Evolutionary conservation across 208 protist species (phyloP), one percentile per base, ranked within the genome.

Genomic region (Leptomonas pyrrhocoris): DNA sequence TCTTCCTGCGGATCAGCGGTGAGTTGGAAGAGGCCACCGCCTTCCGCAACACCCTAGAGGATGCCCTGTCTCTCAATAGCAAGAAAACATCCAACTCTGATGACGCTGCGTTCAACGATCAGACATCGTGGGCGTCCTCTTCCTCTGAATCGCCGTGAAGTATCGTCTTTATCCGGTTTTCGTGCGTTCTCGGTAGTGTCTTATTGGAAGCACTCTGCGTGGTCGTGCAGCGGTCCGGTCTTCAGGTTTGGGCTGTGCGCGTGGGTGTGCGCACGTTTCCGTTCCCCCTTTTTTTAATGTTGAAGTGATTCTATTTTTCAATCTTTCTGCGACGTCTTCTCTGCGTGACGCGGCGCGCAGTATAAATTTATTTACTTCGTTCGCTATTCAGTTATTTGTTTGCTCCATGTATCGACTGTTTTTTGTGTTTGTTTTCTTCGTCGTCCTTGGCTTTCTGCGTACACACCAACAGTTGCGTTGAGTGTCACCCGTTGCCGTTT

Each of bases 21-120:
- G 72, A 81, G 68, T 63, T 70, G 58, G 49, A 70, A 55, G 72
- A 77, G 61, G 34, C 38, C 3, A 74, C 51, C 1, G 65, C 59
- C 21, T 81, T 68, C 30, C 27, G 59, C 65, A 64, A 43, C 45
- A 64, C 58, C 1, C 43, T 64, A 16, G 58, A 64, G 28, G 58
- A 73, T 48, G 18, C 77, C 27, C 31, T 74, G 46, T 43, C 63
- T 46, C 43, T 74, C 50, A 45, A 11, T 5, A 69, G 34, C 84
- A 97, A 12, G 97, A 88, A 74, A 80, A 82, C 59, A 75, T 77
- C 38, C 60, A 86, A 5, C 50, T 90, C 1, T 16, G 65, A 36
- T 25, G 58, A 40, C 18, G 61, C 16, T 53, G 36, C 40, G 28
- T 50, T 45, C 1, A 42, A 1, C 15, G 45, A 45, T 0, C 15